These are phyloP conservation scores for Cordyceps javanica DNA, from an alignment of 2,329 filamentous ascomycete species.

Conservation along the genomic window DNA sequence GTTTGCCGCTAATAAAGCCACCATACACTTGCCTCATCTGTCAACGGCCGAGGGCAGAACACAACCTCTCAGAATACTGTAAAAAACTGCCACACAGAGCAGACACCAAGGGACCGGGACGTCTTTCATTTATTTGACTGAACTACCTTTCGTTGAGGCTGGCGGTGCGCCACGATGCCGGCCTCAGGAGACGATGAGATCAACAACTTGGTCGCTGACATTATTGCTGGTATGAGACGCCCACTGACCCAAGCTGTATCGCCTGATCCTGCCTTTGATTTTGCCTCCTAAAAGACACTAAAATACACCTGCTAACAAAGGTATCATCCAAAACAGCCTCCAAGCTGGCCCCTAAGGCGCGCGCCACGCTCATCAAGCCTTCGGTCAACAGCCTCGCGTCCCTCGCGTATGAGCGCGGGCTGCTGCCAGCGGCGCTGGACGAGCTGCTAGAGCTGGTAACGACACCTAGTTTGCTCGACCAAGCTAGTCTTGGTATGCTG, in stretches of 20 bases:
- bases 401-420: conserved; percentile 61
- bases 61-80: not conserved
- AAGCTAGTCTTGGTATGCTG: conserved; percentile 62
- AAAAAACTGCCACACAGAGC: not conserved
- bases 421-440: conserved; percentile 54
- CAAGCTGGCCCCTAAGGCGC: conserved; percentile 58
- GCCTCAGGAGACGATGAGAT: conserved; percentile 27
- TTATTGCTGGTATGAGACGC: conserved; percentile 21
- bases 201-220: conserved; percentile 29
- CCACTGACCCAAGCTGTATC: not conserved
- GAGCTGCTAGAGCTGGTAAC: conserved; percentile 62
- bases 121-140: not conserved
- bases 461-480: conserved; percentile 63
- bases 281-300: not conserved
- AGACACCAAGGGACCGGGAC: not conserved
- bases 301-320: not conserved
- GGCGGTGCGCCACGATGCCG: conserved; percentile 15
- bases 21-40: not conserved
- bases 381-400: conserved; percentile 57
- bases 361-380: conserved; percentile 55
- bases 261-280: not conserved
- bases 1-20: not conserved
- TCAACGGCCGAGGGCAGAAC: not conserved
- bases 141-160: not conserved
- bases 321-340: conserved; percentile 39